Conservation (phyloP, 164 flowering plant species). For the Stephania japonica region DNA sequence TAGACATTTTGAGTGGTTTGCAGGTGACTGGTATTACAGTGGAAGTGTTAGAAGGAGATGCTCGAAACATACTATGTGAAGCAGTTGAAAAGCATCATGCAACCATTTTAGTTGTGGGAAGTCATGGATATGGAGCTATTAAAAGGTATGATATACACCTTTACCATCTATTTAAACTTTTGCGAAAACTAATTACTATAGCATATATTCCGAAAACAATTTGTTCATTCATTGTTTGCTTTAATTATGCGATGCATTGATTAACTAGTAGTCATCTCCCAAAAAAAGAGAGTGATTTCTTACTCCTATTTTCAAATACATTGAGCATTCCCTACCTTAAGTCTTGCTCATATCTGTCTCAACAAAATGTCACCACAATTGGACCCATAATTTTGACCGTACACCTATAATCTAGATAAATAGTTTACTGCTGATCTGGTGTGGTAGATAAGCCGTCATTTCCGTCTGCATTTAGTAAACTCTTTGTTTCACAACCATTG, state of each 20-base stretch:
- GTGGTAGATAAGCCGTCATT: neutral
- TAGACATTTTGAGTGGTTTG: slow-evolving; percentile 4
- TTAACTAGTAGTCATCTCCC: neutral
- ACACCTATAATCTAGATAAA: neutral
- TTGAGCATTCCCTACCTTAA: no score
- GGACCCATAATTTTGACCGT: no score
- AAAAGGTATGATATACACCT: slow-evolving; percentile 37
- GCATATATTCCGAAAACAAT: neutral
- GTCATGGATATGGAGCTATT: slow-evolving; percentile 64
- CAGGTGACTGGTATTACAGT: slow-evolving; percentile 31
- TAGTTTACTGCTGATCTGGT: neutral
- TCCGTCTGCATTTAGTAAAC: neutral
- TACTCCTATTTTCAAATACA: no score
- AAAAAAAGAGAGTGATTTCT: no score
- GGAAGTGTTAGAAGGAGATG: slow-evolving; percentile 51
- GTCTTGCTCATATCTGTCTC: neutral
- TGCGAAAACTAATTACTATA: neutral
- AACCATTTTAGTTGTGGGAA: slow-evolving; percentile 50
- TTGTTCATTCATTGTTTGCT: neutral
- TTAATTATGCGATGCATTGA: neutral
- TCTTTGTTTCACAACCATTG: neutral
- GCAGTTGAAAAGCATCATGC: slow-evolving; percentile 54
- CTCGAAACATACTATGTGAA: slow-evolving; percentile 50
- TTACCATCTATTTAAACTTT: neutral
- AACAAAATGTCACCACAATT: neutral